Percentiles rank a stretch among this genome's conserved stretches.
Evolutionary conservation across 106 monocot genomes (phyloP).

Genomic region (Phalaenopsis equestris): DNA sequence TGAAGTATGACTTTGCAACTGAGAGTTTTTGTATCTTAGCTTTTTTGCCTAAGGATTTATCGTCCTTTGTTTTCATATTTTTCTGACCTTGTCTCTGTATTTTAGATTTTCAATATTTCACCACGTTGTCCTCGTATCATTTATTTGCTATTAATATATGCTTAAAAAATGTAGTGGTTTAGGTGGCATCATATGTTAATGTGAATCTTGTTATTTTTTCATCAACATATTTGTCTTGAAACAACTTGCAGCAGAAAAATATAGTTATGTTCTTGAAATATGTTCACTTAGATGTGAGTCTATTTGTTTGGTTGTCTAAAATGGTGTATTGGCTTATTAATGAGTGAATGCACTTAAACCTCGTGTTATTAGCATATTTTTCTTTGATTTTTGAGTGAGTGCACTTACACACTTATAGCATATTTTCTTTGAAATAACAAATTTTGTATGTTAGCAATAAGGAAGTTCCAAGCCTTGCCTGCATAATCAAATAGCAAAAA

Average conservation of each 20-base stretch:
- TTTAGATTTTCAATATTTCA: background rate
- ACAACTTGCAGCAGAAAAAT: background rate
- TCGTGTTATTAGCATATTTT: no score
- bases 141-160: background rate
- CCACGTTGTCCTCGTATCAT: background rate
- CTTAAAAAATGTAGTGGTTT: background rate
- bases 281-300: background rate
- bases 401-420: background rate
- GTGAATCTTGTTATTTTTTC: background rate
- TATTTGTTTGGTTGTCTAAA: background rate
- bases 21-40: no score
- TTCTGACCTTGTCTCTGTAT: background rate
- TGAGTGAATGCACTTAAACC: background rate
- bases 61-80: background rate
- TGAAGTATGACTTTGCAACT: no score
- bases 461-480: background rate
- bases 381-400: background rate
- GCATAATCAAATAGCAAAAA: background rate
- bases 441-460: background rate
- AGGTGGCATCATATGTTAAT: background rate
- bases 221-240: background rate
- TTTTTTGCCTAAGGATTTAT: no score
- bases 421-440: background rate
- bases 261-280: background rate
- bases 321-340: background rate